phyloP scores from a whole-genome alignment of 208 protist species.

The Crithidia expoeki region DNA sequence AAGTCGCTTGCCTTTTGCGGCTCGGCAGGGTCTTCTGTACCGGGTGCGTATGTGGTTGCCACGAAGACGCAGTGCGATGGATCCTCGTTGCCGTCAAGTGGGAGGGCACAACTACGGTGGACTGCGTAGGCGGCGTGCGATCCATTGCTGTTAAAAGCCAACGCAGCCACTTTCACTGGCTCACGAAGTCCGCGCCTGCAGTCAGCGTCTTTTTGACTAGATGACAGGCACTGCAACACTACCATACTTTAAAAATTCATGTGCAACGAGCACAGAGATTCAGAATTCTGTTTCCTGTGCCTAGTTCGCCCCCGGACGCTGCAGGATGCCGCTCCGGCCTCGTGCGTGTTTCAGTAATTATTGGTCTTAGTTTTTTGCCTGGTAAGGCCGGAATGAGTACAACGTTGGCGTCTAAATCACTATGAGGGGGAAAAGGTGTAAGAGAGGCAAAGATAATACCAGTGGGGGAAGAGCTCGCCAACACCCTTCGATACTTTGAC shows the following conservation, averaged over 20 bases:
- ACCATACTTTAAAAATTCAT: neutral
- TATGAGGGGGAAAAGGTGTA: no score
- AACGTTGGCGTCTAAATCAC: no score
- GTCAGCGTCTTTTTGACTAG: neutral
- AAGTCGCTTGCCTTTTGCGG: neutral
- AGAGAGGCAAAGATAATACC: no score
- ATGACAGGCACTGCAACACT: neutral
- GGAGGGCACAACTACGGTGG: slow-evolving; percentile 5
- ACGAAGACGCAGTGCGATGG: slow-evolving; percentile 18
- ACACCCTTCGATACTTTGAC: no score
- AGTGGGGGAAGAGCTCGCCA: no score
- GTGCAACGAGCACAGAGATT: neutral
- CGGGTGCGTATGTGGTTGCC: neutral
- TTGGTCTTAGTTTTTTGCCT: no score
- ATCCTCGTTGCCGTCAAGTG: slow-evolving; percentile 4
- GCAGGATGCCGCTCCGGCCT: no score
- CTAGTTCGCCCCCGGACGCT: no score
- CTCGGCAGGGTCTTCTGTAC: neutral
- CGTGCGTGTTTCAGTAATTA: no score
- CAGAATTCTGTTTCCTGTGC: no score
- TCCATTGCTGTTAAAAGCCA: slow-evolving; percentile 18
- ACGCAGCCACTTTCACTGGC: slow-evolving; percentile 9
- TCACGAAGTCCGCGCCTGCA: neutral
- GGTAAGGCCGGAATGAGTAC: no score
- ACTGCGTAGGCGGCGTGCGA: slow-evolving; percentile 25